These are phyloP conservation scores for Cornus suecica DNA, from an alignment of 148 eudicot genomes.

Conservation along the genomic window DNA sequence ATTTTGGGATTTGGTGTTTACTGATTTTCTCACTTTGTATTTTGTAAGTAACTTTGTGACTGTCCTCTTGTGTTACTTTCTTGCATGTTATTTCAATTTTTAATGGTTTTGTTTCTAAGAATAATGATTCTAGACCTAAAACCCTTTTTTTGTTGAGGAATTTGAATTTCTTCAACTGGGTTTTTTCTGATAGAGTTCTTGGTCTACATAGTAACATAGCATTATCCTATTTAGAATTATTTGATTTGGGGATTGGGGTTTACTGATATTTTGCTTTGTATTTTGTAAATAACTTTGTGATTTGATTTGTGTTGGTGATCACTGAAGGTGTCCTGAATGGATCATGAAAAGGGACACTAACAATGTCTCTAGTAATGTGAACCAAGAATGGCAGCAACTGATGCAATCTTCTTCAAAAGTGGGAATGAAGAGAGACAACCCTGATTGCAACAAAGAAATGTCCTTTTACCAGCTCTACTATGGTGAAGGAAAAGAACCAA, in stretches of 20 bases:
- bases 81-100: too few relatives aligned
- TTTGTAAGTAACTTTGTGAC: too few relatives aligned
- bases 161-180: too few relatives aligned
- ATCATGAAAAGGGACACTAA: conserved; percentile 50
- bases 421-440: conserved; percentile 19
- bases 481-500: conserved; percentile 11
- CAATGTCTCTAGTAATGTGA: conserved; percentile 23
- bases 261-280: background rate
- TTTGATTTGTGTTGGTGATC: conserved; percentile 7
- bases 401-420: conserved; percentile 24
- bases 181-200: too few relatives aligned
- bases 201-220: too few relatives aligned
- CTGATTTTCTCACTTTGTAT: too few relatives aligned
- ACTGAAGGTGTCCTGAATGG: conserved; percentile 56
- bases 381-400: conserved; percentile 41
- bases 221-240: too few relatives aligned
- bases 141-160: too few relatives aligned
- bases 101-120: too few relatives aligned
- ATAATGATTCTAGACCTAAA: too few relatives aligned
- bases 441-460: conserved; percentile 6
- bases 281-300: conserved; percentile 3
- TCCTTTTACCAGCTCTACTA: conserved; percentile 14
- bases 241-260: conserved; percentile 15
- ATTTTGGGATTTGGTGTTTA: too few relatives aligned
- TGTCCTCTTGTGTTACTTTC: too few relatives aligned